Percentiles rank a stretch among this genome's conserved stretches.
These are phyloP conservation scores for Gossypium rotundifolium DNA, from an alignment of 345 rosid species.

Conservation along the genomic window DNA sequence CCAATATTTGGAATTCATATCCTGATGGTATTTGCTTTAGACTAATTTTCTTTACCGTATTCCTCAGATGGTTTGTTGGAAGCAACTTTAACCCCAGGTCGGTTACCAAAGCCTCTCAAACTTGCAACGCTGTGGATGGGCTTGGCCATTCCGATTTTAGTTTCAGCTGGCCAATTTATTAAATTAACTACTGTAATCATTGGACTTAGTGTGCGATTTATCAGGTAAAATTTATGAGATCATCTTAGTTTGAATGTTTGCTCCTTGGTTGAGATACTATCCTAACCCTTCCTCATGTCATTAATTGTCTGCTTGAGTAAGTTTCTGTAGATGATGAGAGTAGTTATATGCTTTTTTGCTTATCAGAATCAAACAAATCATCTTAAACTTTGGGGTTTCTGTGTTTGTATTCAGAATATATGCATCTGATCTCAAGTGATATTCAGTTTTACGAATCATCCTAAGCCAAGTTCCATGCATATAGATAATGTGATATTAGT, in stretches of 20 bases:
- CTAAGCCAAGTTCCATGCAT: too few species aligned
- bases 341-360: neutral
- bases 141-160: constrained; percentile 59
- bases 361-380: neutral
- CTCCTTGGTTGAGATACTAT: neutral
- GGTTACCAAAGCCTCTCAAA: constrained; percentile 87
- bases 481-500: too few species aligned
- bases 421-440: too few species aligned
- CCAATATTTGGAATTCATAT: neutral
- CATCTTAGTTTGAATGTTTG: neutral
- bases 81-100: constrained; percentile 80
- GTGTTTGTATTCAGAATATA: too few species aligned
- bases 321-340: neutral
- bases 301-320: neutral
- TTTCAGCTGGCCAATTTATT: constrained; percentile 68
- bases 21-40: neutral
- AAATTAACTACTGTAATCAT: constrained; percentile 42
- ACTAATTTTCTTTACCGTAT: constrained; percentile 11
- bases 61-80: constrained; percentile 80
- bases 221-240: constrained; percentile 43
- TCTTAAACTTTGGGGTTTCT: too few species aligned
- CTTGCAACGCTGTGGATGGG: constrained; percentile 76
- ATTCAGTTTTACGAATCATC: too few species aligned
- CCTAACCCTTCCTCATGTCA: neutral
- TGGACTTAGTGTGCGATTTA: constrained; percentile 67